Percentiles rank a stretch among this genome's conserved stretches.
Evolutionary conservation across 306 rosid species (phyloP).

Genomic region (Alnus rubra): DNA sequence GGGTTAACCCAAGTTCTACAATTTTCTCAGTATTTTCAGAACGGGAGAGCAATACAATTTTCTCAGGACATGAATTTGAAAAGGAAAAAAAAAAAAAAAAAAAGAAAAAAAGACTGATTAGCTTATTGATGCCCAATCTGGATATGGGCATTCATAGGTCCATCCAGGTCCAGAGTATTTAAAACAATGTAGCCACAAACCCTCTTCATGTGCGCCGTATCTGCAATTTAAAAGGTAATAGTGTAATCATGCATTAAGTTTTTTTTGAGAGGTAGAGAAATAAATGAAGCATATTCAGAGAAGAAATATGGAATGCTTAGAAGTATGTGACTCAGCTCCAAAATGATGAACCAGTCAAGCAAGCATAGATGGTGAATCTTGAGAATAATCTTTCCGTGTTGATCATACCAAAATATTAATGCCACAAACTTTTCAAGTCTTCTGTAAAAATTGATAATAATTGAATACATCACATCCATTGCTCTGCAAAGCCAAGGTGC

Average conservation of each 20-base stretch:
- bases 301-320: slow-evolving; percentile 5
- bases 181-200: slow-evolving; percentile 76
- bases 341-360: background rate
- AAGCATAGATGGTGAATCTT: background rate
- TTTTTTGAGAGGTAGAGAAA: too few species aligned
- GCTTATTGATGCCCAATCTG: slow-evolving; percentile 68
- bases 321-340: slow-evolving; percentile 11
- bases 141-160: slow-evolving; percentile 79
- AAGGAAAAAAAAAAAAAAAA: background rate
- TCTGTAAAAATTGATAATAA: background rate
- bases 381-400: background rate
- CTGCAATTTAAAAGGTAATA: slow-evolving; percentile 44
- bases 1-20: background rate
- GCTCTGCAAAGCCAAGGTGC: slow-evolving; percentile 1
- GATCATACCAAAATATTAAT: slow-evolving; percentile 11
- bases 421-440: background rate
- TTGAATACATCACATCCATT: background rate
- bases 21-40: background rate
- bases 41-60: background rate
- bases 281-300: background rate
- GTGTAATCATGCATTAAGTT: background rate
- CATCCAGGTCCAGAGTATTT: slow-evolving; percentile 81
- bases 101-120: slow-evolving; percentile 15
- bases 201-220: slow-evolving; percentile 67
- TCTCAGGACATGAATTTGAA: background rate